These are phyloP conservation scores for Corallochytrium limacisporum DNA, from an alignment of 78 protist genomes.

Conservation along the genomic window DNA sequence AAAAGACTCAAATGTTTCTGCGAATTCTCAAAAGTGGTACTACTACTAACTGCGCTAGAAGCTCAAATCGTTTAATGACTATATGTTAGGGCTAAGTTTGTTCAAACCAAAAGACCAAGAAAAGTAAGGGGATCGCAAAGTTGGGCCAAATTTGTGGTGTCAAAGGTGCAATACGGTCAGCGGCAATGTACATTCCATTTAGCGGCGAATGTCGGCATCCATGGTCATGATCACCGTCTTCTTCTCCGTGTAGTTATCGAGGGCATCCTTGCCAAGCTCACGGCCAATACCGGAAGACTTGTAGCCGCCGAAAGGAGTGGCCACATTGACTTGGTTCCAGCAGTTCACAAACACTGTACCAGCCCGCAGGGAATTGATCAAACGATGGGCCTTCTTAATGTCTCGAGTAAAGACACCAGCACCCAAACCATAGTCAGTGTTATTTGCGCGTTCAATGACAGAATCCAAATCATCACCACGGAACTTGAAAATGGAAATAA, in stretches of 20 bases:
- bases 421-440: constrained; percentile 59
- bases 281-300: constrained; percentile 74
- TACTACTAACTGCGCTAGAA: too few species aligned
- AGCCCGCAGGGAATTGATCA: constrained; percentile 41
- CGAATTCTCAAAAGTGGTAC: too few species aligned
- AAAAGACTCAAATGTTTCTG: too few species aligned
- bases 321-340: constrained; percentile 58
- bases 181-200: too few species aligned
- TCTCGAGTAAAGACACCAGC: constrained; percentile 65
- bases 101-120: too few species aligned
- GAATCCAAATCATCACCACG: constrained; percentile 47
- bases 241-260: constrained; percentile 59
- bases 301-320: constrained; percentile 62
- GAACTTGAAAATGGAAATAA: constrained; percentile 19
- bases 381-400: constrained; percentile 29
- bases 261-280: constrained; percentile 62
- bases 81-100: too few species aligned
- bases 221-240: constrained; percentile 69
- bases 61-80: too few species aligned
- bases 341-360: constrained; percentile 76
- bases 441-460: constrained; percentile 42
- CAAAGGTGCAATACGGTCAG: too few species aligned
- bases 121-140: too few species aligned
- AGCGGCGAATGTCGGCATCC: too few species aligned
- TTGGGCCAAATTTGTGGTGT: too few species aligned